These are phyloP conservation scores for Aspergillus mulundensis DNA, from an alignment of 495 filamentous ascomycete species.

Conservation along the genomic window DNA sequence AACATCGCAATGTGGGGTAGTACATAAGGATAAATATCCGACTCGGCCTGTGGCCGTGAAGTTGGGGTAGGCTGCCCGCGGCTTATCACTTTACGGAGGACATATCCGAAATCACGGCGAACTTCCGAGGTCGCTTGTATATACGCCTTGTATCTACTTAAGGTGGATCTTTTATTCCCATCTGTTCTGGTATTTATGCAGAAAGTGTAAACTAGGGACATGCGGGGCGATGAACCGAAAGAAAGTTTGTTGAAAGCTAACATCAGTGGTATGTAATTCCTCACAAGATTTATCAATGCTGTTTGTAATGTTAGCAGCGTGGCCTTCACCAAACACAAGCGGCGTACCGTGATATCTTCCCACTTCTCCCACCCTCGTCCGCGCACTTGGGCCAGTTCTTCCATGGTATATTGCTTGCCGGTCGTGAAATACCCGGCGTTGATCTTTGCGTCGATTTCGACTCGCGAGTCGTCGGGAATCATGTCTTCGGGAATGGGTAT, in stretches of 20 bases:
- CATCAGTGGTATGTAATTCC: background rate
- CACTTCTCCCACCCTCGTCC: constrained; percentile 90
- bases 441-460: constrained; percentile 99
- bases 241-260: background rate
- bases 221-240: background rate
- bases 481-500: constrained; percentile 90
- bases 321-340: background rate
- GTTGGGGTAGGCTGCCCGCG: background rate
- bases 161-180: background rate
- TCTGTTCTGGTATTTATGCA: background rate
- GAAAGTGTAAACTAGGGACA: background rate
- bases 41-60: constrained; percentile 9
- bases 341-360: constrained; percentile 54
- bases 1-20: background rate
- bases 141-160: background rate
- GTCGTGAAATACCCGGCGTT: constrained; percentile 95
- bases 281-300: constrained; percentile 2
- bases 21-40: constrained; percentile 19
- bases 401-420: constrained; percentile 81
- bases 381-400: constrained; percentile 78
- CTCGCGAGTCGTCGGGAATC: constrained; percentile 91
- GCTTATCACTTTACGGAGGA: constrained; percentile 4
- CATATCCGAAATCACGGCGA: constrained; percentile 6
- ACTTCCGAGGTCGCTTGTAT: background rate
- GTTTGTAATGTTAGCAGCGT: background rate